Conservation (phyloP, 2,329 filamentous ascomycete species). For the Laburnicola sp. region DNA sequence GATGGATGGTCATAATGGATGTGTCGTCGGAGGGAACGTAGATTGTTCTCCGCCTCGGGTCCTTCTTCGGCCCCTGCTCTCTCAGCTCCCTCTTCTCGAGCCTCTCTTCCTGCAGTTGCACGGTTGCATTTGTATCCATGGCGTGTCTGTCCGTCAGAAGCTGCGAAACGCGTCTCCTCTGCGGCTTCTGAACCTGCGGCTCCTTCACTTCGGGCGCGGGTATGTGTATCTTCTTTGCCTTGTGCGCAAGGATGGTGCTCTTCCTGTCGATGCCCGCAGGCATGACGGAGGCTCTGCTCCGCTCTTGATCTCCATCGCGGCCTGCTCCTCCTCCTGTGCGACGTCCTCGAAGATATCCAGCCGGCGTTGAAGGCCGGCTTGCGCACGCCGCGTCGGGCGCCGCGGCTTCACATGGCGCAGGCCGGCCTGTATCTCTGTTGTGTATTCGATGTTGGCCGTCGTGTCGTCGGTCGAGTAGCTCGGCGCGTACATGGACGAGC, state of each 20-base stretch:
- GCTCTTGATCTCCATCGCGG: conserved; percentile 27
- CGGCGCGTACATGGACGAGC: conserved; percentile 36
- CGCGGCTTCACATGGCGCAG: conserved; percentile 39
- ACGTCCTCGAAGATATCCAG: conserved; percentile 46
- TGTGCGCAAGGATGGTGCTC: conserved; percentile 41
- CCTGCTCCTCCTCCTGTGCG: conserved; percentile 38
- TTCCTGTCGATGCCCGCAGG: conserved; percentile 29
- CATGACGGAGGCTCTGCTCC: conserved; percentile 33
- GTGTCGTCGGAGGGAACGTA: conserved; percentile 57
- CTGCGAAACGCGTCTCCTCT: conserved; percentile 44
- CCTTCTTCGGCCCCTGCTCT: conserved; percentile 42
- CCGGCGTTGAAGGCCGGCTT: conserved; percentile 38
- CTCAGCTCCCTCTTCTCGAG: conserved; percentile 38
- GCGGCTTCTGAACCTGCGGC: conserved; percentile 26
- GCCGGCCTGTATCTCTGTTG: conserved; percentile 38
- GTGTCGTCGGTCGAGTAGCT: conserved; percentile 39
- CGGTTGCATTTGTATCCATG: conserved; percentile 32
- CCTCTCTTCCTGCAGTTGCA: conserved; percentile 35
- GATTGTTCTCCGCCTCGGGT: conserved; percentile 53
- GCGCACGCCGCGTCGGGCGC: conserved; percentile 32
- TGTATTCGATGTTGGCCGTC: conserved; percentile 45
- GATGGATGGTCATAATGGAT: conserved; percentile 56
- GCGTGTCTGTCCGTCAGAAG: conserved; percentile 31
- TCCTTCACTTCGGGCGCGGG: conserved; percentile 27
- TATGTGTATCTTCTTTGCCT: conserved; percentile 41